phyloP scores from a whole-genome alignment of 2,329 filamentous ascomycete species.

The Penicillium sp. region DNA sequence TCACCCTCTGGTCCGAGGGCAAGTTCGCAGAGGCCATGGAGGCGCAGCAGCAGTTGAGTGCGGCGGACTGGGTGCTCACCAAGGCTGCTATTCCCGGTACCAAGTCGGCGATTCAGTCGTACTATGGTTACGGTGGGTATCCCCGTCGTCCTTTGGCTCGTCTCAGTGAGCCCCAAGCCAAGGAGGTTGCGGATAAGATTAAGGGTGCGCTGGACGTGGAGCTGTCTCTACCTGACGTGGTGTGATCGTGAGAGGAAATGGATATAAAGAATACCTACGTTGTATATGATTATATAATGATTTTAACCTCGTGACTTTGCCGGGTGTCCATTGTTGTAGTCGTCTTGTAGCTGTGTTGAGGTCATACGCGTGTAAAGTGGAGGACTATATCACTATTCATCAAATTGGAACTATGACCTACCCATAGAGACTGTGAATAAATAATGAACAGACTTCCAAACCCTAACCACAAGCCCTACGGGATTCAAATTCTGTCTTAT shows the following conservation, averaged over 20 bases:
- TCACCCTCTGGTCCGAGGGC: constrained; percentile 74
- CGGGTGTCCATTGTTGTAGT: neutral
- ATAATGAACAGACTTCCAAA: neutral
- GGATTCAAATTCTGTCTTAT: constrained; percentile 3
- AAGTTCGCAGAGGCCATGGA: constrained; percentile 74
- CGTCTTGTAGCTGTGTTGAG: neutral
- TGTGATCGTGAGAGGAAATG: constrained; percentile 10
- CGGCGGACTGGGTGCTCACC: constrained; percentile 81
- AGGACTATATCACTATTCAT: too few relatives aligned
- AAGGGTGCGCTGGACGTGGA: constrained; percentile 41
- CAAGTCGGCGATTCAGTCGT: constrained; percentile 79
- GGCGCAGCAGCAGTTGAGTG: constrained; percentile 73
- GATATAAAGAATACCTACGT: constrained; percentile 4
- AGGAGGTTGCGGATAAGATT: constrained; percentile 36
- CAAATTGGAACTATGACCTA: neutral
- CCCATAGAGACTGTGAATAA: neutral
- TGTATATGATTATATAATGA: constrained; percentile 12
- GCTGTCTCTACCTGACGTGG: constrained; percentile 37
- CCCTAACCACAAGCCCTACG: constrained; percentile 14
- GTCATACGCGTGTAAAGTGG: neutral
- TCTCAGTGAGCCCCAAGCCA: constrained; percentile 32
- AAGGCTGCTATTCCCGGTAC: constrained; percentile 83
- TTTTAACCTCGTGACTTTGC: neutral
- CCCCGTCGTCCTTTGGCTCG: constrained; percentile 63
- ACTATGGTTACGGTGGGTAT: constrained; percentile 81